Base-by-base conservation (phyloP, 257 asterid species). In the Fraxinus excelsior region DNA sequence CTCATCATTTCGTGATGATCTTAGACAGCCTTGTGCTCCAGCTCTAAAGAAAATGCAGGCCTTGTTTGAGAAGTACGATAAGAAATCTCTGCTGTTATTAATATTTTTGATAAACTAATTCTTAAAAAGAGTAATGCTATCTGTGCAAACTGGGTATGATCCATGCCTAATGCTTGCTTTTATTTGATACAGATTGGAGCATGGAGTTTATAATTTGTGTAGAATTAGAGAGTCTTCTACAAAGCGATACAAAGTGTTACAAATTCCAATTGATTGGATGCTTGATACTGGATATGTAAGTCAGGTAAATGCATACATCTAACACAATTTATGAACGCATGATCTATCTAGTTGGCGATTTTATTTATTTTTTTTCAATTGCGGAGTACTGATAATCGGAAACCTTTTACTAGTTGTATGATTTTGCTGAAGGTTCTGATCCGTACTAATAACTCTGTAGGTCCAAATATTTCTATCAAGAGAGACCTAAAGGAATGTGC, bases 251-350 rank as follows among this genome's bases (percentile, higher is more conserved):
- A 83, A 83, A 79, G 86, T 83, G 12, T 81, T 84, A 32, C 89
- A 87, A 56, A 92, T 94, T 79, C 98, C 98, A 5, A 81, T 88
- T 82, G 76, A 87, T 70, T 94, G 98, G 98, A 92, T 92, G 98
- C 70, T 88, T 81, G 98, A 94, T 64, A 84, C 91, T 1, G 95
- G 98, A 34, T 84, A 86, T 70, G 88, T 80, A 53, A 89, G 90
- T 74, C 90, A 84, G 93, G 98, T 93, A 83, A 42, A 42, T 2
- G 49, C 16, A 2, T 42, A 11, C 49, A 42, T 42, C 49, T 42
- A 42, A 2, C 49, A 42, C 49, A 42, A 42, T 42, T 42, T 12
- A 12, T 42, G 10, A 40, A 40, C 14, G 10, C 1, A 4, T 10
- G 46, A 40, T 2, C 3, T 40, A 2, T 40, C 46, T 10, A 40